Percentiles rank a stretch among this genome's conserved stretches.
phyloP scores from a whole-genome alignment of 2,329 filamentous ascomycete species.

The Sclerotinia spermophila region DNA sequence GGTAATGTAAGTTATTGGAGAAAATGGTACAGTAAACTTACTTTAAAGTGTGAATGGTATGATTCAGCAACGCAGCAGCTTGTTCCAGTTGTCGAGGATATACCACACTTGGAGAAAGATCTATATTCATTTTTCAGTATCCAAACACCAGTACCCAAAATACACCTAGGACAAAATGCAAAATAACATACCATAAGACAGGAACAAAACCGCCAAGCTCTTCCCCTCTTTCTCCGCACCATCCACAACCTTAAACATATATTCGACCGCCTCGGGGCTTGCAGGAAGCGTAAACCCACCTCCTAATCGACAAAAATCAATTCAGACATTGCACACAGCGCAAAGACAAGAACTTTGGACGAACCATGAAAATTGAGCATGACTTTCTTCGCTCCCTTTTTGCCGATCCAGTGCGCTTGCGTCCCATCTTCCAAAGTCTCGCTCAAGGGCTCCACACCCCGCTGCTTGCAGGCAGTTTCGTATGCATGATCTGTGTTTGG shows the following conservation, averaged over 20 bases:
- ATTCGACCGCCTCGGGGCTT: conserved; percentile 46
- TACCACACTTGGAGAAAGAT: conserved; percentile 44
- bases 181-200: conserved; percentile 48
- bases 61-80: conserved; percentile 43
- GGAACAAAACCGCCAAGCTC: conserved; percentile 47
- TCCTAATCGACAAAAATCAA: conserved; percentile 37
- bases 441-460: conserved; percentile 24
- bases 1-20: conserved; percentile 46
- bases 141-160: neutral
- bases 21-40: conserved; percentile 36
- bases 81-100: conserved; percentile 50
- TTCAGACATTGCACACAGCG: neutral
- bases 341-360: neutral
- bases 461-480: conserved; percentile 27
- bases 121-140: conserved; percentile 18
- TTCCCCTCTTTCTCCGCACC: conserved; percentile 41
- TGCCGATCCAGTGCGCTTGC: conserved; percentile 47
- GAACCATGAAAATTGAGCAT: conserved; percentile 47
- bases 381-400: conserved; percentile 39
- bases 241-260: conserved; percentile 28
- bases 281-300: conserved; percentile 54
- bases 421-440: conserved; percentile 39
- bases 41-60: conserved; percentile 39
- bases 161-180: neutral
- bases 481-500: conserved; percentile 30